A percentile compares a stretch with the other conserved stretches of the same genome.
phyloP scores from a whole-genome alignment of 495 filamentous ascomycete genomes.

The Corynascus novoguineensis region DNA sequence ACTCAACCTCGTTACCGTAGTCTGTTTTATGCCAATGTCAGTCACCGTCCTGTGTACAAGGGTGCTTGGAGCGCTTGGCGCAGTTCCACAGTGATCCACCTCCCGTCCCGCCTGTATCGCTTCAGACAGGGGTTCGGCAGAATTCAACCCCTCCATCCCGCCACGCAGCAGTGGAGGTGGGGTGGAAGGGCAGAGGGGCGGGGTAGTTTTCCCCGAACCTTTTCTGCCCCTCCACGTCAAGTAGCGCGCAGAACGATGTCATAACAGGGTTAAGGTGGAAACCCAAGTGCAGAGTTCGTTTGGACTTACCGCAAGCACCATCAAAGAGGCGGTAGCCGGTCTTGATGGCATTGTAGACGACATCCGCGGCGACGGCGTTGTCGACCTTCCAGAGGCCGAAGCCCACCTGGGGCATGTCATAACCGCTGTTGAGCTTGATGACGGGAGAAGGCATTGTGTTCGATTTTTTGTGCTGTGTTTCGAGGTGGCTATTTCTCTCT shows the following conservation, averaged over 20 bases:
- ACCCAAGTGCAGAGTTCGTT: too few species aligned
- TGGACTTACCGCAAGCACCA: constrained; percentile 73
- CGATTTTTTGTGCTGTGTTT: constrained; percentile 10
- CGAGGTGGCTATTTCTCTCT: neutral
- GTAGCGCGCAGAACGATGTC: neutral
- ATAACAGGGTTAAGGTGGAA: too few species aligned
- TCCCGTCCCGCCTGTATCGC: constrained; percentile 5
- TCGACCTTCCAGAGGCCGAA: constrained; percentile 82
- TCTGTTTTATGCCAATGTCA: constrained; percentile 46
- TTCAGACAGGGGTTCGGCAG: constrained; percentile 19
- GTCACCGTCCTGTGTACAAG: constrained; percentile 4
- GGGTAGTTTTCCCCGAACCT: constrained; percentile 20
- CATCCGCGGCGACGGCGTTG: constrained; percentile 69
- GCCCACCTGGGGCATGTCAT: constrained; percentile 84
- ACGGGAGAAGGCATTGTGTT: constrained; percentile 31
- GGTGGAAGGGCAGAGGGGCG: constrained; percentile 25
- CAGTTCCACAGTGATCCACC: constrained; percentile 2
- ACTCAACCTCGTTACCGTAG: constrained; percentile 85
- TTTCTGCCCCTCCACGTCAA: constrained; percentile 16
- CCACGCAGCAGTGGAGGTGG: constrained; percentile 17
- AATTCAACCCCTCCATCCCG: constrained; percentile 19
- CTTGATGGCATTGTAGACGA: constrained; percentile 87
- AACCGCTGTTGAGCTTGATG: constrained; percentile 74
- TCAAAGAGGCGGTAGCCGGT: constrained; percentile 81
- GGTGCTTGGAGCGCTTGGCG: neutral